Percentiles rank a stretch among this genome's conserved stretches.
Conservation (phyloP, 208 protist genomes). For the Novymonas esmeraldas region DNA sequence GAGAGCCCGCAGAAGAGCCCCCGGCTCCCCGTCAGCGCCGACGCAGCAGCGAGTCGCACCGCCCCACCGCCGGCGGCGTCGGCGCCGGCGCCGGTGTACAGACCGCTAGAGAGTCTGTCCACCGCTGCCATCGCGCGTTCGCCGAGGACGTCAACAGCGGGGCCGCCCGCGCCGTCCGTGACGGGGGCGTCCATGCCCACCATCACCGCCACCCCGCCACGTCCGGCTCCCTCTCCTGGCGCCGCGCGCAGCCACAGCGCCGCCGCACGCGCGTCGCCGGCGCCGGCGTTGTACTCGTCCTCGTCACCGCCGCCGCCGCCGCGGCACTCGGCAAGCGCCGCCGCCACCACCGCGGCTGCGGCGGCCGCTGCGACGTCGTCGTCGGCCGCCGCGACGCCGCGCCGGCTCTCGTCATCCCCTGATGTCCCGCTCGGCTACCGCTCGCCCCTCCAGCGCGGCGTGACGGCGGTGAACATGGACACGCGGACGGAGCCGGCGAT, state of each 20-base stretch:
- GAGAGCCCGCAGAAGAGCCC: conserved; percentile 1
- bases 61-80: neutral
- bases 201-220: neutral
- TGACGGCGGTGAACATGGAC: conserved; percentile 3
- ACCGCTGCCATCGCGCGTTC: neutral
- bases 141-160: neutral
- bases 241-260: neutral
- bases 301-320: too few species aligned
- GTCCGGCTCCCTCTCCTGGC: neutral
- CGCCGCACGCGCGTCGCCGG: too few species aligned
- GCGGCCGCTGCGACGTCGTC: too few species aligned
- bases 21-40: neutral
- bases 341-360: too few species aligned
- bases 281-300: too few species aligned
- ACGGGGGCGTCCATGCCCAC: neutral
- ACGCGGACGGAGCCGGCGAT: neutral
- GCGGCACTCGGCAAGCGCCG: too few species aligned
- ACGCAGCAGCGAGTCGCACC: neutral
- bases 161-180: neutral
- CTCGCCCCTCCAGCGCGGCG: conserved; percentile 19
- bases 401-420: neutral
- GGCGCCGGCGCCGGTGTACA: neutral
- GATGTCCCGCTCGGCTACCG: conserved; percentile 1
- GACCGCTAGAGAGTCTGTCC: neutral
- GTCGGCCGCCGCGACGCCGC: neutral